These are phyloP conservation scores for Brassica juncea DNA, from an alignment of 345 rosid genomes.

Conservation along the genomic window DNA sequence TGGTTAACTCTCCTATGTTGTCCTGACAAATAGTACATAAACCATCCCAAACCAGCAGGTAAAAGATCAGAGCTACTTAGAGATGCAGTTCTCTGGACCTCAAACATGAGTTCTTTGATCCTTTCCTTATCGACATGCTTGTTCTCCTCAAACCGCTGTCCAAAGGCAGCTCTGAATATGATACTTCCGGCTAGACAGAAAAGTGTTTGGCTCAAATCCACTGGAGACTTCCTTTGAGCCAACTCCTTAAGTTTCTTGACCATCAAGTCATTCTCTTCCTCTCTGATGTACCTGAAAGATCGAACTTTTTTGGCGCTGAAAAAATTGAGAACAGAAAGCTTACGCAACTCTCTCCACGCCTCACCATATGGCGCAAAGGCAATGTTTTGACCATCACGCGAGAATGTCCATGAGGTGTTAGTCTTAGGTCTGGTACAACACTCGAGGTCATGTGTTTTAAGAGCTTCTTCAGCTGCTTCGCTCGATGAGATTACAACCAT, in stretches of 20 bases:
- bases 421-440: not conserved
- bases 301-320: not conserved
- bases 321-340: not conserved
- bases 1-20: not conserved
- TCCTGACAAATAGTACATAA: slow-evolving; percentile 23
- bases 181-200: not conserved
- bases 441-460: not conserved
- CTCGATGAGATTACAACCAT: not conserved
- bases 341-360: not conserved
- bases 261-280: not conserved
- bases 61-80: slow-evolving; percentile 21
- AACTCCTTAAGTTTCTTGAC: not conserved
- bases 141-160: slow-evolving; percentile 24
- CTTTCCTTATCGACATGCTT: not conserved
- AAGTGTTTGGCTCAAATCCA: not conserved
- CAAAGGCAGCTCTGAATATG: not conserved
- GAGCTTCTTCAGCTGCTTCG: not conserved
- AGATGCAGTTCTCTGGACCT: not conserved
- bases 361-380: not conserved
- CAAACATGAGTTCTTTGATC: slow-evolving; percentile 3
- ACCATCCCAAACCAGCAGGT: slow-evolving; percentile 14
- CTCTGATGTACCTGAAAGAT: not conserved
- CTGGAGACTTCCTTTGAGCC: not conserved
- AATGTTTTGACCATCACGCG: not conserved
- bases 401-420: not conserved